phyloP scores from a whole-genome alignment of 2,329 filamentous ascomycete species.

The Davidsoniella neocaledoniae region DNA sequence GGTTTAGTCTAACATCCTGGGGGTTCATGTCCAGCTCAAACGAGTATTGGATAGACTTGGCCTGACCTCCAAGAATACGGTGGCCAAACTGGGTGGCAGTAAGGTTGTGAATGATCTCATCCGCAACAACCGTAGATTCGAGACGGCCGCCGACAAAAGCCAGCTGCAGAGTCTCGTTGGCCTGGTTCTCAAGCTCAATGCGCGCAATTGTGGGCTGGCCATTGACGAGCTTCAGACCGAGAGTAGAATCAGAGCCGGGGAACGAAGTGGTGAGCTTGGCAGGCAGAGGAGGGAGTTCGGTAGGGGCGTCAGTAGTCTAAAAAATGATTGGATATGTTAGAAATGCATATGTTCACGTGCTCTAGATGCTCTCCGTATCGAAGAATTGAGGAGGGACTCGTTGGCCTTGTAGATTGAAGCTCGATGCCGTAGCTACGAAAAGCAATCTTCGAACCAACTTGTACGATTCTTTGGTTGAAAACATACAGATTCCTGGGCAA shows the following conservation, averaged over 20 bases:
- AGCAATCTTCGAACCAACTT: background rate
- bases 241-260: conserved; percentile 55
- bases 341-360: too few species aligned
- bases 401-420: too few species aligned
- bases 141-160: conserved; percentile 64
- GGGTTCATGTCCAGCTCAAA: conserved; percentile 88
- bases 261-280: conserved; percentile 40
- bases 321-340: too few species aligned
- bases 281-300: conserved; percentile 12
- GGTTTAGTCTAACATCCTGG: conserved; percentile 65
- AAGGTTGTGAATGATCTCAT: conserved; percentile 61
- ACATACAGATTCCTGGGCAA: conserved; percentile 23
- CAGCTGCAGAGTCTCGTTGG: conserved; percentile 57
- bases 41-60: conserved; percentile 60
- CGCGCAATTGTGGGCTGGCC: conserved; percentile 70
- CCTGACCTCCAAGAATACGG: conserved; percentile 57
- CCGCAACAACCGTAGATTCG: conserved; percentile 33
- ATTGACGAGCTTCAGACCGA: conserved; percentile 92
- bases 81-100: conserved; percentile 59
- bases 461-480: background rate
- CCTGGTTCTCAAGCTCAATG: conserved; percentile 70
- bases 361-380: too few species aligned
- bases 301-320: conserved; percentile 1
- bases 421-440: conserved; percentile 5
- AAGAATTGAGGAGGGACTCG: too few species aligned